phyloP scores from a whole-genome alignment of 1,139 yeast genomes.

The Geotrichum macrosporum region DNA sequence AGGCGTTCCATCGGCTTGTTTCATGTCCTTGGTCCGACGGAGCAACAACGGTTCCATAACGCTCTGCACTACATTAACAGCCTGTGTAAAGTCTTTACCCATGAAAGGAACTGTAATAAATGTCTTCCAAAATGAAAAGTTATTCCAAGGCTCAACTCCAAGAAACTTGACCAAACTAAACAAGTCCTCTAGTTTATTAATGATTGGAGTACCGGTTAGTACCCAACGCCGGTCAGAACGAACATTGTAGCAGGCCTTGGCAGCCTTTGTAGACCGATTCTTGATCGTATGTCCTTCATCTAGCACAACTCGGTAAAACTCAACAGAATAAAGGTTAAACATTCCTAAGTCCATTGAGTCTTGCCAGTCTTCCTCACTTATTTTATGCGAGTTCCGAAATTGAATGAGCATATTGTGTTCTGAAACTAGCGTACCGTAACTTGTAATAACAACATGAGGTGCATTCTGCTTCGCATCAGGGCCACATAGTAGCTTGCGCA shows the following conservation, averaged over 20 bases:
- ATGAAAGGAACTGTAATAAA: conserved; percentile 85
- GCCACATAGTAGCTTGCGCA: conserved; percentile 45
- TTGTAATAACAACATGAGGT: conserved; percentile 76
- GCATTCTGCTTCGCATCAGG: conserved; percentile 37
- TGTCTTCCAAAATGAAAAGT: conserved; percentile 82
- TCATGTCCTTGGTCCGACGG: conserved; percentile 85
- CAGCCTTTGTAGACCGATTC: conserved; percentile 73
- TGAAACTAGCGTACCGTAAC: conserved; percentile 80
- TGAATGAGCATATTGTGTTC: conserved; percentile 49
- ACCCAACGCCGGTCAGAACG: conserved; percentile 72
- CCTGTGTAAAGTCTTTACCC: conserved; percentile 58
- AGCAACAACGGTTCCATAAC: conserved; percentile 78
- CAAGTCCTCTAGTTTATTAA: conserved; percentile 81
- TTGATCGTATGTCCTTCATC: conserved; percentile 94
- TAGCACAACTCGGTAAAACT: conserved; percentile 71
- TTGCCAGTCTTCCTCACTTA: conserved; percentile 24
- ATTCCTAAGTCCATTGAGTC: conserved; percentile 25
- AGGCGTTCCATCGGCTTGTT: conserved; percentile 65
- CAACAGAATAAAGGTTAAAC: conserved; percentile 64
- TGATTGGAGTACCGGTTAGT: conserved; percentile 91
- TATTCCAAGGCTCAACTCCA: conserved; percentile 83
- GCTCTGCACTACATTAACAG: conserved; percentile 78
- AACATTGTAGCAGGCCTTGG: conserved; percentile 70
- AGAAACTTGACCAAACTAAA: conserved; percentile 73
- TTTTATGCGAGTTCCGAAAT: conserved; percentile 20